Evolutionary conservation across 371 early-diverging fungal species (phyloP).

Genomic region (Blastocladiella emersonii): DNA sequence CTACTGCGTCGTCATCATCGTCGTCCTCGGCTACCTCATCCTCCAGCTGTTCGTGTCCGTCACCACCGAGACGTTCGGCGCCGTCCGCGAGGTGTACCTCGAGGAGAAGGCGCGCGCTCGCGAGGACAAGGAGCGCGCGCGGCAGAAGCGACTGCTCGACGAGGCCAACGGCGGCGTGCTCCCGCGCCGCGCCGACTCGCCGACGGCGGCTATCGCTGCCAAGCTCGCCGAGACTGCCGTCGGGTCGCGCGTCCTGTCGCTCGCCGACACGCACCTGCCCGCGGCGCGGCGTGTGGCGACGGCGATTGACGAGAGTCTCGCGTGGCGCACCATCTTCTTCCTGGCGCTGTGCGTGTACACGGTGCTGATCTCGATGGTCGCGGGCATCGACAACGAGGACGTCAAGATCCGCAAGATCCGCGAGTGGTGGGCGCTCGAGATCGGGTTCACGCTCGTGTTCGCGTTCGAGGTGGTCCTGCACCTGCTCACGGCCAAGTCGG

Average conservation of each 20-base stretch:
- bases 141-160: too few relatives aligned
- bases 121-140: too few relatives aligned
- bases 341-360: background rate
- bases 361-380: background rate
- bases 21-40: slow-evolving; percentile 55
- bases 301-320: too few relatives aligned
- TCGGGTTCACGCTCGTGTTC: slow-evolving; percentile 37
- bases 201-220: too few relatives aligned
- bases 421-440: slow-evolving; percentile 13
- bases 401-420: background rate
- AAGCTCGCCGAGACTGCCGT: too few relatives aligned
- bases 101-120: background rate
- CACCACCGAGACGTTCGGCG: slow-evolving; percentile 54
- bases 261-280: too few relatives aligned
- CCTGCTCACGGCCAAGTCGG: slow-evolving; percentile 26
- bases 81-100: slow-evolving; percentile 39
- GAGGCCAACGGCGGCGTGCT: too few relatives aligned
- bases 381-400: background rate
- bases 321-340: background rate
- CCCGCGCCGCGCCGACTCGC: too few relatives aligned
- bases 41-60: slow-evolving; percentile 57
- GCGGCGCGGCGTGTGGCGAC: too few relatives aligned
- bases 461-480: slow-evolving; percentile 36
- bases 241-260: too few relatives aligned
- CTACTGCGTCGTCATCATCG: slow-evolving; percentile 44